Evolutionary conservation across 257 asterid genomes (phyloP), one percentile per base, ranked within the genome.

Genomic region (Agastache rugosa): DNA sequence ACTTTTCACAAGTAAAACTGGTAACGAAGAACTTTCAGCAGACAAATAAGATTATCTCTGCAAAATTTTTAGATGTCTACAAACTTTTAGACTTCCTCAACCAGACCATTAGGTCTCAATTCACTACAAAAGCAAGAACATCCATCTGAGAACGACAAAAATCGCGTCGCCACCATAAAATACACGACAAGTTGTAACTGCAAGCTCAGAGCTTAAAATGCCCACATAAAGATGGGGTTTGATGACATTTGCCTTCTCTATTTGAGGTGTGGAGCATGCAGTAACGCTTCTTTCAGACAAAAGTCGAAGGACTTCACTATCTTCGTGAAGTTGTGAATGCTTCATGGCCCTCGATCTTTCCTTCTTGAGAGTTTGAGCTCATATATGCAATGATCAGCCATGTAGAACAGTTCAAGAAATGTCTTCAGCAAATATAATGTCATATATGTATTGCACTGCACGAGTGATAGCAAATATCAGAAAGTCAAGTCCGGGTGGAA

Each of bases 391-490:
- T 37, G 35, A 76, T 20, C 41, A 68, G 56, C 66, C 53, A 8
- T 4, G 39, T 42, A 3, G 16, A 50, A 16, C 54, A 11, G 34
- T 27, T 89, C 85, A 88, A 60, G 67, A 64, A 68, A 83, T 82
- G 19, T 92, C 96, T 84, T 88, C 97, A 19, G 95, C 93, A 54
- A 88, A 88, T 73, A 90, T 74, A 67, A 83, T 77, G 60, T 87
- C 94, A 42, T 78, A 87, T 76, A 92, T 77, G 53, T 45, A 17
- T 76, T 90, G 90, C 78, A 90, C 94, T 89, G 91, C 79, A 71
- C 1, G 75, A 41, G 39, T 20, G 53, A 64, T 19, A 45, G 19
- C 25, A 47, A 47, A 19, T n/a, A 67, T 71, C 27, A 76, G 67
- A 64, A 67, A 10, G 31, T 17, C 0, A 25, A 45, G 55, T 39